phyloP scores from a whole-genome alignment of 148 eudicot genomes.

The Rhododendron griersonianum region DNA sequence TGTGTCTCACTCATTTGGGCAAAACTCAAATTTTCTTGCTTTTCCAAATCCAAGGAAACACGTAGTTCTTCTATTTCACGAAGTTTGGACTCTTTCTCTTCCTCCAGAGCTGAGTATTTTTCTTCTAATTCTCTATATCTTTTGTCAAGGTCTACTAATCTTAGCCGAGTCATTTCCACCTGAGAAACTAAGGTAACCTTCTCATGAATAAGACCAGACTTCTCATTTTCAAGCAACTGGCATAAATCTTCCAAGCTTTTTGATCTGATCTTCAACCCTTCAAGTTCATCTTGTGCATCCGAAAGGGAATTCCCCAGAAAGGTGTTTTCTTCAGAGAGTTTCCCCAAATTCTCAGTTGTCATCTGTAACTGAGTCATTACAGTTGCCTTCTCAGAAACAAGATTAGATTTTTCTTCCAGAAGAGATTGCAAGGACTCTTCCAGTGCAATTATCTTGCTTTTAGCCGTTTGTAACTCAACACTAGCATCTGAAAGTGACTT shows the following conservation, averaged over 20 bases:
- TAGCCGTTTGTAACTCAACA: constrained; percentile 63
- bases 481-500: constrained; percentile 63
- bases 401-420: constrained; percentile 54
- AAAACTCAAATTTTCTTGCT: constrained; percentile 50
- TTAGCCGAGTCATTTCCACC: constrained; percentile 43
- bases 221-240: constrained; percentile 59
- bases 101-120: constrained; percentile 43
- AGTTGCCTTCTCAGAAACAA: constrained; percentile 60
- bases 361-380: constrained; percentile 53
- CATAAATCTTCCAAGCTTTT: constrained; percentile 67
- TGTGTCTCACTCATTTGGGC: constrained; percentile 31
- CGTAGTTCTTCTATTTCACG: constrained; percentile 49
- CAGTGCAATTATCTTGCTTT: constrained; percentile 58
- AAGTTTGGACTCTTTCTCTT: constrained; percentile 50
- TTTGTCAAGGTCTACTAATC: constrained; percentile 53
- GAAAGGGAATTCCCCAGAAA: constrained; percentile 72
- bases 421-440: constrained; percentile 66
- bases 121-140: constrained; percentile 54
- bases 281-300: constrained; percentile 70
- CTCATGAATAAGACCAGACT: constrained; percentile 48
- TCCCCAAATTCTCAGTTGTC: constrained; percentile 66
- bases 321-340: constrained; percentile 64
- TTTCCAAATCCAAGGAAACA: constrained; percentile 47
- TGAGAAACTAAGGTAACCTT: constrained; percentile 45
- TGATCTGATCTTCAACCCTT: constrained; percentile 58